Percentiles rank a stretch among this genome's conserved stretches.
phyloP scores from a whole-genome alignment of 768 basidiomycete species.

The Mycena polygramma region DNA sequence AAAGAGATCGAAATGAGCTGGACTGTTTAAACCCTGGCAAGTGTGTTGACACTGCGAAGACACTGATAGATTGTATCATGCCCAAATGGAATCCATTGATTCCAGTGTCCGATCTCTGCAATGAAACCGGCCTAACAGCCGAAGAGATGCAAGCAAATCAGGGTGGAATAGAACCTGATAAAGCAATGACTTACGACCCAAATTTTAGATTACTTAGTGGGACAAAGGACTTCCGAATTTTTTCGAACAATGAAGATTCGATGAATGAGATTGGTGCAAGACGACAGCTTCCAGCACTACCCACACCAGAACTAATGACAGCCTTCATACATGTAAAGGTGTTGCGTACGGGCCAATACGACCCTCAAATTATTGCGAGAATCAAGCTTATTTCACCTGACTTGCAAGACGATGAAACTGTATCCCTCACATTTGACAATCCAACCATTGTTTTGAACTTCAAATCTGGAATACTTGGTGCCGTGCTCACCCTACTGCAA shows the following conservation, averaged over 20 bases:
- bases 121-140: background rate
- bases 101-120: background rate
- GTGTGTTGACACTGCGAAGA: conserved; percentile 10
- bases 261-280: background rate
- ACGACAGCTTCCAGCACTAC: background rate
- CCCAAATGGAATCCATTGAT: conserved; percentile 12
- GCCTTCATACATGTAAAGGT: background rate
- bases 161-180: background rate
- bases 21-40: conserved; percentile 6
- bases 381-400: background rate
- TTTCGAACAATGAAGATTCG: conserved; percentile 4
- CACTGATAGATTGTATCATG: conserved; percentile 1
- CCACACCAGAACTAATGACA: background rate
- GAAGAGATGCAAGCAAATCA: background rate
- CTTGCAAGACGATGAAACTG: background rate
- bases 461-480: conserved; percentile 2
- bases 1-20: conserved; percentile 4
- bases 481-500: no score
- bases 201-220: background rate
- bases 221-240: conserved; percentile 2
- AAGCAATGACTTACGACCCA: conserved; percentile 8
- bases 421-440: conserved; percentile 3
- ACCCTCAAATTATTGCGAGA: background rate
- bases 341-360: background rate
- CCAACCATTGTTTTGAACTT: conserved; percentile 6